A percentile compares a stretch with the other conserved stretches of the same genome.
Evolutionary conservation across 495 filamentous ascomycete genomes (phyloP).

Genomic region (Penicillium coprophilum): DNA sequence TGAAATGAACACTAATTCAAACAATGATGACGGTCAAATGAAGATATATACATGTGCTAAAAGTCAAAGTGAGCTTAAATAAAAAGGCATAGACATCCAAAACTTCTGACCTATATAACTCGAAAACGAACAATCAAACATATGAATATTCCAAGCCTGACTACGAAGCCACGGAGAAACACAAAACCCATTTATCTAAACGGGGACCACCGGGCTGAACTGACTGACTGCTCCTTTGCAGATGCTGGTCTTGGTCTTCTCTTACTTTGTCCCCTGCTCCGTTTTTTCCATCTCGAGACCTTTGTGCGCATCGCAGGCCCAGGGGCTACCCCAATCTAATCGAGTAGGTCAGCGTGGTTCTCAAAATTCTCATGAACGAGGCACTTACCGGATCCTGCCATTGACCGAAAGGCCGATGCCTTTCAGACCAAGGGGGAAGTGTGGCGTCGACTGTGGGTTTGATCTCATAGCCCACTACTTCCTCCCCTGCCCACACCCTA

Average conservation of each 20-base stretch:
- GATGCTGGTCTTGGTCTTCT: background rate
- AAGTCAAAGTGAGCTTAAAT: background rate
- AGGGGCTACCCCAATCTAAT: background rate
- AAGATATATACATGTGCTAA: background rate
- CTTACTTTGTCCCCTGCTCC: background rate
- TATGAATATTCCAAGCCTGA: background rate
- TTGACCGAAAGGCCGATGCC: slow-evolving; percentile 2
- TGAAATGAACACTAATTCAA: background rate
- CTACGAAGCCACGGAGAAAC: background rate
- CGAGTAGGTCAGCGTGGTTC: background rate
- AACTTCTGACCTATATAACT: background rate
- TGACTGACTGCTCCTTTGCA: background rate
- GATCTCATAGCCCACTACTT: background rate
- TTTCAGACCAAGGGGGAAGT: background rate
- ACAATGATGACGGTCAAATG: background rate
- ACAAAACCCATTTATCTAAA: background rate
- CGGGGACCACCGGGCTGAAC: background rate
- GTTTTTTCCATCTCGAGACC: background rate
- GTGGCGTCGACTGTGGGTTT: background rate
- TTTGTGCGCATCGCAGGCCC: background rate
- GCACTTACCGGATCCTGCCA: slow-evolving; percentile 3
- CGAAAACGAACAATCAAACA: background rate
- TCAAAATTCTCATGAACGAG: background rate
- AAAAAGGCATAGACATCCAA: background rate
- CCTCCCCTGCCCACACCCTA: slow-evolving; percentile 9